Percentiles rank a stretch among this genome's conserved stretches.
These are phyloP conservation scores for Fusarium drepaniforme DNA, from an alignment of 2,329 filamentous ascomycete species.

Conservation along the genomic window DNA sequence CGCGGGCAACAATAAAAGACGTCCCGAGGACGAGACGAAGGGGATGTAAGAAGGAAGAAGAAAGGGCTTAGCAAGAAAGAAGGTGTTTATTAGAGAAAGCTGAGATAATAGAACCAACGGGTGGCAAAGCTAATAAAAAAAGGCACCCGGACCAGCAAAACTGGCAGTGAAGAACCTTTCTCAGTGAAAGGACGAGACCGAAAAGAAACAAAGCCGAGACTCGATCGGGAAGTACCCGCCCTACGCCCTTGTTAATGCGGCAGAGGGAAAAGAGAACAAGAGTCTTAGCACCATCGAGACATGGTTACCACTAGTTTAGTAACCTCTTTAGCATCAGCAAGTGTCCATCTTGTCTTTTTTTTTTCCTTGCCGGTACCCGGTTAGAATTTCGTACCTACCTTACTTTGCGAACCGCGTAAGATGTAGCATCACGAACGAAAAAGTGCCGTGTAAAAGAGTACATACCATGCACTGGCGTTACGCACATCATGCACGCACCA, in stretches of 20 bases:
- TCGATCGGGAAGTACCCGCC: conserved; percentile 15
- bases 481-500: conserved; percentile 7
- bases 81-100: conserved; percentile 24
- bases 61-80: conserved; percentile 7
- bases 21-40: neutral
- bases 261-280: neutral
- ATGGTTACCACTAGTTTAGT: conserved; percentile 14
- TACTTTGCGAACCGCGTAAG: neutral
- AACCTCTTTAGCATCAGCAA: neutral
- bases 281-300: neutral
- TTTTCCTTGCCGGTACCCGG: neutral
- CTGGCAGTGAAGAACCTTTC: neutral
- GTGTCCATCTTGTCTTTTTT: neutral
- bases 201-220: conserved; percentile 9
- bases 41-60: conserved; percentile 4
- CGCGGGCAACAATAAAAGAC: neutral
- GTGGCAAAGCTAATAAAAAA: conserved; percentile 25
- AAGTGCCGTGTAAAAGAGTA: neutral
- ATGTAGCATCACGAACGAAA: neutral
- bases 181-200: neutral
- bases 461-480: neutral
- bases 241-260: conserved; percentile 3
- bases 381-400: neutral
- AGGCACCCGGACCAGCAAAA: neutral
- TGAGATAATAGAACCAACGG: conserved; percentile 7